phyloP scores from a whole-genome alignment of 805 yeast genomes.

The Zygosaccharomyces rouxii region DNA sequence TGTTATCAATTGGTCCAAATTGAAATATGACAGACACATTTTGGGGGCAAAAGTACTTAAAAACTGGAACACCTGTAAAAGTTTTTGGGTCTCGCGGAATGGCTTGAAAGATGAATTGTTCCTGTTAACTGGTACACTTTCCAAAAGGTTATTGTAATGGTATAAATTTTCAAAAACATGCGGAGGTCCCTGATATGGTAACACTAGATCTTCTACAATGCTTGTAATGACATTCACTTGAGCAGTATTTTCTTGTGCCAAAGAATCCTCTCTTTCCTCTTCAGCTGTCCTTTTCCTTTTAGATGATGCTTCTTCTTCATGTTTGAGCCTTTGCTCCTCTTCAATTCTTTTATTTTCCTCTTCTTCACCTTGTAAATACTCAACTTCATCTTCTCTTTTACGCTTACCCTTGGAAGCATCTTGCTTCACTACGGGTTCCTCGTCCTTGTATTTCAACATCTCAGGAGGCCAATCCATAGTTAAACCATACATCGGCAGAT shows the following conservation, averaged over 20 bases:
- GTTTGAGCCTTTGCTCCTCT: constrained; percentile 21
- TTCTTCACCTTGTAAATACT: constrained; percentile 27
- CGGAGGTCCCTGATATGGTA: constrained; percentile 28
- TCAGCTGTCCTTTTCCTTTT: constrained; percentile 14
- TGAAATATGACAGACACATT: constrained; percentile 26
- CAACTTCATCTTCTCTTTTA: constrained; percentile 18
- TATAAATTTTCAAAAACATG: constrained; percentile 15
- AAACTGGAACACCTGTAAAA: constrained; percentile 32
- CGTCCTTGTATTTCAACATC: constrained; percentile 32
- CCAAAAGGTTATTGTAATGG: constrained; percentile 24
- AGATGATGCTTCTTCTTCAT: constrained; percentile 14
- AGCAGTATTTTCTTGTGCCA: constrained; percentile 8
- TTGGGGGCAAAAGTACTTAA: constrained; percentile 28
- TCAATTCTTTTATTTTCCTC: constrained; percentile 20
- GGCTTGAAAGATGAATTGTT: constrained; percentile 2
- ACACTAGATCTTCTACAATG: constrained; percentile 26
- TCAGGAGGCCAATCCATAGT: constrained; percentile 35
- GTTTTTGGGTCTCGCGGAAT: constrained; percentile 21
- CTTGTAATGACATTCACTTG: constrained; percentile 16
- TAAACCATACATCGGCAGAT: constrained; percentile 36
- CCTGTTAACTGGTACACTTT: constrained; percentile 15
- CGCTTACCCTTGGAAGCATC: constrained; percentile 10
- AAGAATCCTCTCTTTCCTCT: constrained; percentile 10
- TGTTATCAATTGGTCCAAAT: constrained; percentile 29
- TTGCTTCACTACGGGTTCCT: constrained; percentile 14